phyloP scores from a whole-genome alignment of 176 grass and related monocot genomes.

The Rhynchospora tenuis region DNA sequence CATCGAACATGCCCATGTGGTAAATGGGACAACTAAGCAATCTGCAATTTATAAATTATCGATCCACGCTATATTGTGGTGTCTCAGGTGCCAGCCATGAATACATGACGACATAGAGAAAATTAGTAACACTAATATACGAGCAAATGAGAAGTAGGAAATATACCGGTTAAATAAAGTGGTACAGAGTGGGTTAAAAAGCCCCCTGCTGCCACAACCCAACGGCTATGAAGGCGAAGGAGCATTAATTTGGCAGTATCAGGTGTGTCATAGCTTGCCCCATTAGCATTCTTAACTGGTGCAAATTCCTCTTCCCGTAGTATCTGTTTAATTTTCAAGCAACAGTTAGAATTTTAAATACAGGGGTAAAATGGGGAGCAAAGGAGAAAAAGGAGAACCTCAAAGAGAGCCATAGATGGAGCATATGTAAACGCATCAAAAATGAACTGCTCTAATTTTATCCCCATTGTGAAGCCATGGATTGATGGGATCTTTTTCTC shows the following conservation, averaged over 20 bases:
- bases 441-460: conserved; percentile 95
- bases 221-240: conserved; percentile 83
- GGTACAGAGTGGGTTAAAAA: conserved; percentile 88
- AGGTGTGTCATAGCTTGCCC: conserved; percentile 72
- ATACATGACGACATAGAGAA: not conserved
- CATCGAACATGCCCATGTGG: not conserved
- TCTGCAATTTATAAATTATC: not conserved
- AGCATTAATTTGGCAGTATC: conserved; percentile 73
- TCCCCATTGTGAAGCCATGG: conserved; percentile 59
- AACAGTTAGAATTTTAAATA: not conserved
- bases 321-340: conserved; percentile 36
- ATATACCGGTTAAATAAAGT: conserved; percentile 76
- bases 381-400: conserved; percentile 32
- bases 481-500: conserved; percentile 89
- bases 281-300: conserved; percentile 92
- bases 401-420: conserved; percentile 74
- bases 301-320: conserved; percentile 94
- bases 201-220: conserved; percentile 90
- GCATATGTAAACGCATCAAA: conserved; percentile 84
- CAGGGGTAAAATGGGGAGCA: not conserved
- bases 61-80: not conserved
- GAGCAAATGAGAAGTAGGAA: not conserved
- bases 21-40: not conserved
- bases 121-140: not conserved
- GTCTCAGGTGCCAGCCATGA: not conserved